Evolutionary conservation across 192 early-diverging fungal genomes (phyloP).

Genomic region (Allomyces macrogynus): DNA sequence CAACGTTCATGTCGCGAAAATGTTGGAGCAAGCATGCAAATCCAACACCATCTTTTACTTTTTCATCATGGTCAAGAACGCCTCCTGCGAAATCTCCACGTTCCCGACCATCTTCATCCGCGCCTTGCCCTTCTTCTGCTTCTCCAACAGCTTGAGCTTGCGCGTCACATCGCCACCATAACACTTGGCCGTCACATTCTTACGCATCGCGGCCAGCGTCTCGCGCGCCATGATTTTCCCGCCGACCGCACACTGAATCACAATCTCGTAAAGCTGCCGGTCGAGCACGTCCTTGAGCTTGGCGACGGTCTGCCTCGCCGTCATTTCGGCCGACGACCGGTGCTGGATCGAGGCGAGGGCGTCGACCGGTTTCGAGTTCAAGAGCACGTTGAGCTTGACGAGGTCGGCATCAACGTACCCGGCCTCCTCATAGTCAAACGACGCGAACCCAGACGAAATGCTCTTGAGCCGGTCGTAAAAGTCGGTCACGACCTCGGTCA

Average conservation of each 20-base stretch:
- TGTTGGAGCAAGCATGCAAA: too few species aligned
- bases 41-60: background rate
- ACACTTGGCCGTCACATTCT: constrained; percentile 4
- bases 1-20: too few species aligned
- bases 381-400: constrained; percentile 77
- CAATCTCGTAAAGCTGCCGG: constrained; percentile 7
- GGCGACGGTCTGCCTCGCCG: constrained; percentile 66
- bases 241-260: constrained; percentile 4
- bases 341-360: constrained; percentile 79
- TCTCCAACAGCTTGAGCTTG: constrained; percentile 5
- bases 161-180: constrained; percentile 6
- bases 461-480: constrained; percentile 92
- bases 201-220: constrained; percentile 4
- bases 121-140: constrained; percentile 6
- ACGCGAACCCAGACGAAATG: constrained; percentile 70
- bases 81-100: background rate
- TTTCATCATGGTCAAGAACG: background rate
- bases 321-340: constrained; percentile 36
- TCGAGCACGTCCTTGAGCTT: constrained; percentile 63
- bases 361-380: constrained; percentile 82
- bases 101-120: constrained; percentile 5
- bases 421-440: constrained; percentile 88
- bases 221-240: constrained; percentile 5
- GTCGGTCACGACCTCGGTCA: constrained; percentile 83
- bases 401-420: constrained; percentile 71